Base-by-base conservation (phyloP, 108 stramenopile species). In the Cyclotella atomus region DNA sequence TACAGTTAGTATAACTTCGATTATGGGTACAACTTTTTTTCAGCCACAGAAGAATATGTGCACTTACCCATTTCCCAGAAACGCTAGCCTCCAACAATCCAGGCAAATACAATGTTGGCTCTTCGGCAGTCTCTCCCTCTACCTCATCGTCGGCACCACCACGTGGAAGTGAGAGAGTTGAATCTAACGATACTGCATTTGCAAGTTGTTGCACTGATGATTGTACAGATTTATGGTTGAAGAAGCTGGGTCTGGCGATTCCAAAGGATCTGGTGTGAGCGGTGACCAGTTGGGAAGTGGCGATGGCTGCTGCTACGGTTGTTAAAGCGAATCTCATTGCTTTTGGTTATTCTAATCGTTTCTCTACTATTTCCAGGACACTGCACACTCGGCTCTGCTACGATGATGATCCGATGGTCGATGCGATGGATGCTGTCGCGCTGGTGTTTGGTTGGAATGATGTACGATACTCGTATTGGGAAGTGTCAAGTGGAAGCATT, bases 31-130 rank as follows among this genome's bases (percentile, higher is more conserved):
- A 24, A 47, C 57, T 34, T 15, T 32, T 57, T 25, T 23, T 7
- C 12, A 35, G 23, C 30, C 16, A 59, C 30, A 59, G 16, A 4
- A 20, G 7, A 16, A 16, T 5, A 34, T 7, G 17, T 55, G 30
- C 19, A 50, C 86, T 73, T 83, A 91, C 89, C 66, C 65, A 61
- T 61, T 80, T 72, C 53, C 76, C 76, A 23, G 72, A 66, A 3
- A 95, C 59, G 30, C 73, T 69, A 25, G 88, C 87, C 34, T 91
- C 84, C 73, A 95, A 73, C 15, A 95, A 74, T 8, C 91, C 91
- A 41, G 94, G 94, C 57, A 92, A 87, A 64, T 95, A 95, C 14
- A 91, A 71, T 12, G 65, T 63, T 59, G 65, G 70, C 20, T 61
- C 82, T 20, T 47, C 84, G 27, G 68, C 81, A 10, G 61, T 76